Evolutionary conservation across 495 filamentous ascomycete species (phyloP).

Genomic region (Pseudevernia furfuracea): DNA sequence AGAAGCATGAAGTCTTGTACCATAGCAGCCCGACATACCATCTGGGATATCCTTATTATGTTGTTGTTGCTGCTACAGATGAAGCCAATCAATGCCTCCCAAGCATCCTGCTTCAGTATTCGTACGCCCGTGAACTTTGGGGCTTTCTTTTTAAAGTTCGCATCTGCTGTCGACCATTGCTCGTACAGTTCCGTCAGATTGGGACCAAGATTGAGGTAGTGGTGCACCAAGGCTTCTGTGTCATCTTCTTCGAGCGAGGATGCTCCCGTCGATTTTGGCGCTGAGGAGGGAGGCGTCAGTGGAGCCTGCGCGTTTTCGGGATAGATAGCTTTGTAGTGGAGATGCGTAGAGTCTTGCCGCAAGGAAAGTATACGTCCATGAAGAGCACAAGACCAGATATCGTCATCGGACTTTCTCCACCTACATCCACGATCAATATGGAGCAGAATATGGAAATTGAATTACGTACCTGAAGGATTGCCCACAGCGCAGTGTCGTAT

Average conservation of each 20-base stretch:
- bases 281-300: constrained; percentile 35
- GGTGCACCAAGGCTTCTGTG: constrained; percentile 57
- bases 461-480: constrained; percentile 67
- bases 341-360: constrained; percentile 66
- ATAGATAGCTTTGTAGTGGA: constrained; percentile 74
- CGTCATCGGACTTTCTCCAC: constrained; percentile 71
- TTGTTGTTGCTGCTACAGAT: constrained; percentile 99
- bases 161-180: constrained; percentile 77
- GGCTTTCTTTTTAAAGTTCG: constrained; percentile 85
- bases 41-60: constrained; percentile 86
- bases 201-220: constrained; percentile 75
- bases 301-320: constrained; percentile 33
- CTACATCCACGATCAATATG: constrained; percentile 33
- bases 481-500: constrained; percentile 83
- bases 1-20: neutral
- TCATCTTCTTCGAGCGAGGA: constrained; percentile 43
- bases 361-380: constrained; percentile 77
- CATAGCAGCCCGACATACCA: constrained; percentile 47
- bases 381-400: constrained; percentile 89
- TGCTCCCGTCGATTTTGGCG: constrained; percentile 22
- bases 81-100: constrained; percentile 90
- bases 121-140: constrained; percentile 83
- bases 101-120: constrained; percentile 91
- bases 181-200: constrained; percentile 70
- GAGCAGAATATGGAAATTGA: constrained; percentile 1